phyloP scores from a whole-genome alignment of 1,284 basidiomycete genomes.

The Salmacisia buchloeana region DNA sequence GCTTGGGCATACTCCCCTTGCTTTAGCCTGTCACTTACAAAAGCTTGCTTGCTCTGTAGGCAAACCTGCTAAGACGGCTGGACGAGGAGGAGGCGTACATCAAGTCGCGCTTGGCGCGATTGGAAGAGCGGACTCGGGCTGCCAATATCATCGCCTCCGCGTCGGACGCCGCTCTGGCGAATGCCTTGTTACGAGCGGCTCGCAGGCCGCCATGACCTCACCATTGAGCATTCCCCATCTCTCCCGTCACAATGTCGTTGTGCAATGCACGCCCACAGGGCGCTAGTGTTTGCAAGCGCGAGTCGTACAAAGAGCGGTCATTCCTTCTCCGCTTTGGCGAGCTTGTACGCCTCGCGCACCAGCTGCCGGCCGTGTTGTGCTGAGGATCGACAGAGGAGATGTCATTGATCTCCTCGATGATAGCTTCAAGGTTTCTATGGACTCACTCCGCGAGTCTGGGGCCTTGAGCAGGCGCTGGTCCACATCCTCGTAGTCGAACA shows the following conservation, averaged over 20 bases:
- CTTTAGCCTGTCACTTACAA: background rate
- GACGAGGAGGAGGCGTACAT: background rate
- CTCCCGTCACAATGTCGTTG: background rate
- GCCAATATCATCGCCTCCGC: background rate
- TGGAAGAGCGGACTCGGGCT: background rate
- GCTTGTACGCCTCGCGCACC: background rate
- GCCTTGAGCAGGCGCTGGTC: constrained; percentile 14
- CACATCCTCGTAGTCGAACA: constrained; percentile 16
- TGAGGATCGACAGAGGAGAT: background rate
- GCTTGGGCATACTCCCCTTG: background rate
- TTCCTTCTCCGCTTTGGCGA: background rate
- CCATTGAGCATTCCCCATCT: background rate
- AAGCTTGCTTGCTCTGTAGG: background rate
- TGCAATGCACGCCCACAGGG: no score
- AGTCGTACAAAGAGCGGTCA: no score
- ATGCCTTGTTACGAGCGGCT: background rate
- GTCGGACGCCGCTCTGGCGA: background rate
- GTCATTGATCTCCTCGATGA: background rate
- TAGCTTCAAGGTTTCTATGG: background rate
- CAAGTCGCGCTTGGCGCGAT: background rate
- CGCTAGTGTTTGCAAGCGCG: background rate
- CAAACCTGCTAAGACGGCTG: background rate
- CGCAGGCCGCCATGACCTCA: background rate
- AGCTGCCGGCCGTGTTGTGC: background rate
- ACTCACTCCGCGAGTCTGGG: constrained; percentile 7